A percentile compares a stretch with the other conserved stretches of the same genome.
Conservation (phyloP, 495 filamentous ascomycete species). For the Ramalina peruviana region DNA sequence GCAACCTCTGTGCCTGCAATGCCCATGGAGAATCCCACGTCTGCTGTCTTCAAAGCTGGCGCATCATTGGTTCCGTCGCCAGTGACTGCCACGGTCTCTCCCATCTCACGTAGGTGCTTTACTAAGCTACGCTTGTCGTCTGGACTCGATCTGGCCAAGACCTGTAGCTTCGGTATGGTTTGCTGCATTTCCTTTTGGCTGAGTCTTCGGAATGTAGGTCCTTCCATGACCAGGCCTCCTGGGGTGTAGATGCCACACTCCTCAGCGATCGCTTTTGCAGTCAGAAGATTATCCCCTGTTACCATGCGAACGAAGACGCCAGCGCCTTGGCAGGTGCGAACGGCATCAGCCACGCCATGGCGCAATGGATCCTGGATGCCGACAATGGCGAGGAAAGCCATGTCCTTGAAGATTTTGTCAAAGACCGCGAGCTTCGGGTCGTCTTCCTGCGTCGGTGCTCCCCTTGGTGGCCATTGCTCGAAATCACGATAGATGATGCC, state of each 20-base stretch:
- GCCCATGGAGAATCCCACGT: conserved; percentile 90
- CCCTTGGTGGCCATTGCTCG: conserved; percentile 70
- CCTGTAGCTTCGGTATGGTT: conserved; percentile 61
- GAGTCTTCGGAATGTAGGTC: conserved; percentile 64
- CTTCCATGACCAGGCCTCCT: conserved; percentile 72
- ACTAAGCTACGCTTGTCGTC: conserved; percentile 77
- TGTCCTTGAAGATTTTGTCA: conserved; percentile 63
- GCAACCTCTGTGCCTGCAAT: conserved; percentile 83
- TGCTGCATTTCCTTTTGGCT: conserved; percentile 49
- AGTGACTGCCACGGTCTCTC: conserved; percentile 86
- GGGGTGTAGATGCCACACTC: conserved; percentile 71
- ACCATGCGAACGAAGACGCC: conserved; percentile 86
- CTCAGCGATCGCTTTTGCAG: conserved; percentile 71
- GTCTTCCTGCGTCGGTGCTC: conserved; percentile 49
- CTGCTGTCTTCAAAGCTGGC: conserved; percentile 71
- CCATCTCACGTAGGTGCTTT: conserved; percentile 62
- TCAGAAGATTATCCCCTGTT: conserved; percentile 75
- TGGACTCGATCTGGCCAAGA: conserved; percentile 73
- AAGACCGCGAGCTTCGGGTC: conserved; percentile 60
- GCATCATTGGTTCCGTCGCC: conserved; percentile 91
- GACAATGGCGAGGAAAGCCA: conserved; percentile 65
- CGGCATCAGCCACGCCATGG: conserved; percentile 59
- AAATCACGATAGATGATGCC: conserved; percentile 80
- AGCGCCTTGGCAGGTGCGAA: conserved; percentile 57
- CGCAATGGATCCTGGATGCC: conserved; percentile 85